Evolutionary conservation across 192 early-diverging fungal species (phyloP).

Genomic region (Geranomyces michiganensis): DNA sequence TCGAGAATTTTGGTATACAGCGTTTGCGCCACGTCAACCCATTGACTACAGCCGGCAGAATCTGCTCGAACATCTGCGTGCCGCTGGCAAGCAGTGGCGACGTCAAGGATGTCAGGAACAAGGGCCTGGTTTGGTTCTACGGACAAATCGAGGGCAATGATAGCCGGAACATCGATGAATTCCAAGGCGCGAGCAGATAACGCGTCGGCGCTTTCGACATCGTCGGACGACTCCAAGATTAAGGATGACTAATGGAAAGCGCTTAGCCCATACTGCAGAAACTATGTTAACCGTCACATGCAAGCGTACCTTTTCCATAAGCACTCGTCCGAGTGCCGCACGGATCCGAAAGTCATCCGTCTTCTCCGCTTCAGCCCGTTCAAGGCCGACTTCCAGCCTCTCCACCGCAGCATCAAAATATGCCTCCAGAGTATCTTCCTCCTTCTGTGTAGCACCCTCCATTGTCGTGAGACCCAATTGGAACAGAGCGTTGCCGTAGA

Average conservation of each 20-base stretch:
- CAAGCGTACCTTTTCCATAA: conserved; percentile 5
- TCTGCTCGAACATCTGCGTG: conserved; percentile 19
- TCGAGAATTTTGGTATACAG: conserved; percentile 13
- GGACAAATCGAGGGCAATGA: background rate
- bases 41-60: conserved; percentile 6
- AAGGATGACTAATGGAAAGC: background rate
- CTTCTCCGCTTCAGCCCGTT: conserved; percentile 20
- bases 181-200: background rate
- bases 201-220: background rate
- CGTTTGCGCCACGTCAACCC: conserved; percentile 19
- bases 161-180: background rate
- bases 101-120: conserved; percentile 6
- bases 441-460: background rate
- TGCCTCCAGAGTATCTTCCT: background rate
- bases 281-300: too few relatives aligned
- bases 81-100: conserved; percentile 13
- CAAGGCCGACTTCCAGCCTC: conserved; percentile 26
- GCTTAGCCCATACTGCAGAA: too few relatives aligned
- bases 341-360: background rate
- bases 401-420: conserved; percentile 28
- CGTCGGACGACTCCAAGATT: background rate
- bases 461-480: conserved; percentile 44
- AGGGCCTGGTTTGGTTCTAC: background rate
- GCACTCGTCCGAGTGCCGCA: background rate
- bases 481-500: conserved; percentile 59